Conservation (phyloP, 495 filamentous ascomycete genomes). For the Amniculicola lignicola region DNA sequence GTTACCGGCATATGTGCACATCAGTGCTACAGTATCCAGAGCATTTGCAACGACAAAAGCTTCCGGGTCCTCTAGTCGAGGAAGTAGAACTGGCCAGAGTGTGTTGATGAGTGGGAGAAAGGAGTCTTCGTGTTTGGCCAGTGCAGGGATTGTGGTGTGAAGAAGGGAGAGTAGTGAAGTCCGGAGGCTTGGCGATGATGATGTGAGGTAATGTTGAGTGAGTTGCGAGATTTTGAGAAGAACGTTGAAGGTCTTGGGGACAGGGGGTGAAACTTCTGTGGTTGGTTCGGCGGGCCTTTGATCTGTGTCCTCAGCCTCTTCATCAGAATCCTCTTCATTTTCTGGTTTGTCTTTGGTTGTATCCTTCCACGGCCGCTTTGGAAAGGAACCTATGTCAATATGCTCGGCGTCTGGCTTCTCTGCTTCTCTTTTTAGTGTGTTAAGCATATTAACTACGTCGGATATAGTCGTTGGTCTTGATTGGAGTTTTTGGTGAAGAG, state of each 20-base stretch:
- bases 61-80: constrained; percentile 71
- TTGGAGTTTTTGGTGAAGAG: background rate
- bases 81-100: constrained; percentile 75
- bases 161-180: constrained; percentile 71
- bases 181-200: constrained; percentile 73
- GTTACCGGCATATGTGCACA: constrained; percentile 68
- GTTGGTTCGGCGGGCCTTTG: constrained; percentile 59
- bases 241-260: constrained; percentile 41
- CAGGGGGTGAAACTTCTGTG: constrained; percentile 40
- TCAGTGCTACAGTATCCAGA: constrained; percentile 58
- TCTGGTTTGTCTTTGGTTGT: background rate
- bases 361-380: constrained; percentile 27
- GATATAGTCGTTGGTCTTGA: constrained; percentile 6
- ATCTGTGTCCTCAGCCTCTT: constrained; percentile 16
- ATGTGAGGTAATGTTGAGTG: constrained; percentile 72
- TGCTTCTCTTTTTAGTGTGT: constrained; percentile 2
- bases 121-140: constrained; percentile 69
- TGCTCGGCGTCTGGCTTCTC: constrained; percentile 14
- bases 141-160: constrained; percentile 60
- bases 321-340: constrained; percentile 1
- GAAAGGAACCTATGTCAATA: constrained; percentile 9
- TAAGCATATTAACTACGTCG: constrained; percentile 7
- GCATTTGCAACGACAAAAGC: constrained; percentile 69
- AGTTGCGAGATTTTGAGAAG: constrained; percentile 44
- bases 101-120: constrained; percentile 88